Conservation (phyloP, 116 monocot genomes). For the Dioscorea cayenensis region DNA sequence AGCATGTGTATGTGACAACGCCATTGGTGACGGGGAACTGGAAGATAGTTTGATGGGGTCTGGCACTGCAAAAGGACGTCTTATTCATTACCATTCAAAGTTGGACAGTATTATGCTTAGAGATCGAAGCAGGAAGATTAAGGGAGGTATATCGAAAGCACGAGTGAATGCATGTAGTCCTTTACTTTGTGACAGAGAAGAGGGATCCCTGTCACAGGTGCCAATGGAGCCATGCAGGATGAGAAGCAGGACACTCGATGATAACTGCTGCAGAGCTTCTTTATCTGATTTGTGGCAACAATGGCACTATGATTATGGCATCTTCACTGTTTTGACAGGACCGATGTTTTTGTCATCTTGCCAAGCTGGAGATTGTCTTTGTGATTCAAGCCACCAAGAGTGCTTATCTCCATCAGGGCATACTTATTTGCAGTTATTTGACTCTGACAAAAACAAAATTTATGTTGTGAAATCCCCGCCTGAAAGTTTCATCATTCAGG, state of each 20-base stretch:
- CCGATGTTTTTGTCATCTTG: constrained; percentile 66
- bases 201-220: background rate
- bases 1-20: constrained; percentile 73
- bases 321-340: constrained; percentile 82
- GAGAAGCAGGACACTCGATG: constrained; percentile 3
- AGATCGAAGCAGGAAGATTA: constrained; percentile 28
- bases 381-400: constrained; percentile 18
- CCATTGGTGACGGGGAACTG: constrained; percentile 45
- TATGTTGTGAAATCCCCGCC: constrained; percentile 47
- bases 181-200: background rate
- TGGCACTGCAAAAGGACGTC: constrained; percentile 72
- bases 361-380: constrained; percentile 9
- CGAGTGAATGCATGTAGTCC: background rate
- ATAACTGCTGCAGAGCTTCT: constrained; percentile 15
- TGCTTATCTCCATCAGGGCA: constrained; percentile 46
- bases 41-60: constrained; percentile 65
- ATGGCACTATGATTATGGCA: constrained; percentile 99
- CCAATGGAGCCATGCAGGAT: background rate
- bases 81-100: constrained; percentile 88
- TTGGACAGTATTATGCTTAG: constrained; percentile 55
- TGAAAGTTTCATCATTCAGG: constrained; percentile 85
- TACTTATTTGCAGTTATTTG: constrained; percentile 78
- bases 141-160: constrained; percentile 13
- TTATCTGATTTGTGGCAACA: constrained; percentile 79
- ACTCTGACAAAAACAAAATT: constrained; percentile 38